Evolutionary conservation across 805 yeast species (phyloP), one percentile per base, ranked within the genome.

Genomic region (Starmera caribaea): DNA sequence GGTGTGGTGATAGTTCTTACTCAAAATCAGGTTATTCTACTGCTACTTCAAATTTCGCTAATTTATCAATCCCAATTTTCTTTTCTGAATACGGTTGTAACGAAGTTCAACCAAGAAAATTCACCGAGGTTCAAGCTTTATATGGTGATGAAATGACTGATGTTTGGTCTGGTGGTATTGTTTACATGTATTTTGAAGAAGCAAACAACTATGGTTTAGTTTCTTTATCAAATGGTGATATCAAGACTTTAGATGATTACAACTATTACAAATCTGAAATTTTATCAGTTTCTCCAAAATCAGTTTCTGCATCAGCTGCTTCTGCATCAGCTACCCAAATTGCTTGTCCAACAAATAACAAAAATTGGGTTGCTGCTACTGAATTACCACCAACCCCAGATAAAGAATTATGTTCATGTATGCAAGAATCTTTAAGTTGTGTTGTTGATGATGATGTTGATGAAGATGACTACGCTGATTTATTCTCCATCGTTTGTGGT

Each of bases 111-210:
- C 90, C 90, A 64, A 78, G 90, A 75, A 58, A 60, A 47, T 83
- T 83, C 73, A 68, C 76, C 42, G 90, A 82, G 63, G 83, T 83
- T 48, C 74, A 64, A 34, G 69, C 87, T 43, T 54, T 83, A 32
- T 83, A 72, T 65, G 66, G 79, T 47, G 57, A 59, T 38, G 67
- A 81, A 32, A 83, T 83, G 94, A 81, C 88, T 47, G 81, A 71
- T 59, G 81, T 81, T 44, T 83, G 90, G 92, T 82, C 90, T 38
- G 90, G 94, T 66, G 94, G 90, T 74, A 82, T 83, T 55, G 90
- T 82, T 40, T 83, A 81, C 68, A 77, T 82, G 89, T 83, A 82
- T 66, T 83, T 76, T 64, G 72, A 83, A 66, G 90, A 83, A 67
- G 66, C 64, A 41, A 82, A 82, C 65, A 61, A 81, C 52, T 82